A percentile compares a stretch with the other conserved stretches of the same genome.
Conservation (phyloP, 116 monocot species). For the Iris pallida region DNA sequence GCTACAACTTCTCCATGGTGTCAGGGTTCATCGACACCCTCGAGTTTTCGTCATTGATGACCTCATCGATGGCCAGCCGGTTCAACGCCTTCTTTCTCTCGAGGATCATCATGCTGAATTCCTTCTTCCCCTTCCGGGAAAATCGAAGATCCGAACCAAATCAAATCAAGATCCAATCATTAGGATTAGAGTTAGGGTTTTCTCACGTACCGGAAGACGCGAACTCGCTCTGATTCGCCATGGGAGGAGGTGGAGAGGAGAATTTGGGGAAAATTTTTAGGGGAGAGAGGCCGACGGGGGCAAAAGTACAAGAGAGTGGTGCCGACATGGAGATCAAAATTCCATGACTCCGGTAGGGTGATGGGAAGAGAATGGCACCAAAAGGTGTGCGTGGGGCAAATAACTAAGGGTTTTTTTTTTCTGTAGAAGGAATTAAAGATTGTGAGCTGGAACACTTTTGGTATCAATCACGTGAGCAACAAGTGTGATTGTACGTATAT, state of each 20-base stretch:
- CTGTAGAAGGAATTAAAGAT: no score
- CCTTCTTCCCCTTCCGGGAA: conserved; percentile 40
- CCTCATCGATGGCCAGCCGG: conserved; percentile 49
- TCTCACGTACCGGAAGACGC: conserved; percentile 47
- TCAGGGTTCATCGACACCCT: conserved; percentile 46
- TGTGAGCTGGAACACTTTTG: no score
- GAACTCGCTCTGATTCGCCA: conserved; percentile 37
- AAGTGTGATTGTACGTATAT: no score
- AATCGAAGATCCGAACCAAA: background rate
- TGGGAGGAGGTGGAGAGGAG: background rate
- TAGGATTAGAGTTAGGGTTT: background rate
- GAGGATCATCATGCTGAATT: conserved; percentile 36
- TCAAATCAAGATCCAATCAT: conserved; percentile 4
- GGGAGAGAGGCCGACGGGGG: no score
- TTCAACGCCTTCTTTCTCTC: conserved; percentile 62
- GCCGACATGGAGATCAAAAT: no score
- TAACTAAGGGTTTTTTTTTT: no score
- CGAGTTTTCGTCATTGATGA: conserved; percentile 58
- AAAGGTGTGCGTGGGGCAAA: no score
- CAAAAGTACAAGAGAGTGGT: no score
- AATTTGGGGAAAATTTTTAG: background rate
- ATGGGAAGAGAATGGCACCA: no score
- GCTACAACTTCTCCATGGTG: conserved; percentile 63
- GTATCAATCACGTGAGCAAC: no score
- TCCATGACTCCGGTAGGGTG: no score